Conservation (phyloP, 2,329 filamentous ascomycete species). For the Aspergillus sp. region DNA sequence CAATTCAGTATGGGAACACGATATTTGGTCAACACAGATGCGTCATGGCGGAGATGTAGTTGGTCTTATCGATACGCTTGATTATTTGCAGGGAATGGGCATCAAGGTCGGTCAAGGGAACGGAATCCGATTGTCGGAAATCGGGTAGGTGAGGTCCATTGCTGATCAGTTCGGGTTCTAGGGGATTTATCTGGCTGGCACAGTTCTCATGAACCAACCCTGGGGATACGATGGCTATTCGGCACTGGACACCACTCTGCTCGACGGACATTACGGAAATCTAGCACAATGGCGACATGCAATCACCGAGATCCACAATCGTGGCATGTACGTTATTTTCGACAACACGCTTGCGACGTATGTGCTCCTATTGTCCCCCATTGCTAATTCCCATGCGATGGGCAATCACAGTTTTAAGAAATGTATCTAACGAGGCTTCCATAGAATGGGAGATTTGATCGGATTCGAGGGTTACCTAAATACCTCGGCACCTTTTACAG, state of each 20-base stretch:
- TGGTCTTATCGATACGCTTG: constrained; percentile 59
- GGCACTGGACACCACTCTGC: constrained; percentile 61
- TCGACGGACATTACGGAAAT: constrained; percentile 63
- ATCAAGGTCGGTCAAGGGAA: constrained; percentile 50
- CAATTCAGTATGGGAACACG: constrained; percentile 61
- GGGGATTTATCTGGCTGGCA: constrained; percentile 63
- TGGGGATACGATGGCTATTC: constrained; percentile 63
- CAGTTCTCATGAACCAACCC: constrained; percentile 62
- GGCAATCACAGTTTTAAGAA: neutral
- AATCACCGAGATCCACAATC: constrained; percentile 59
- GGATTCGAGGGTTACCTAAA: constrained; percentile 46
- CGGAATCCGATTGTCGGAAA: neutral
- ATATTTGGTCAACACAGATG: constrained; percentile 60
- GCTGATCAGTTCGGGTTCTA: constrained; percentile 25
- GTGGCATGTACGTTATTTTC: constrained; percentile 64
- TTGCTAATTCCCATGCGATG: neutral
- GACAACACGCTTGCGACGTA: constrained; percentile 66
- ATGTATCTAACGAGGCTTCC: neutral
- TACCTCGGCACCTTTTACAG: constrained; percentile 55
- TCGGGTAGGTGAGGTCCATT: neutral
- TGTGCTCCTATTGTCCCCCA: constrained; percentile 23
- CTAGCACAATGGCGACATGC: constrained; percentile 58
- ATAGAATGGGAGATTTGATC: constrained; percentile 57
- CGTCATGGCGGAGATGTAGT: constrained; percentile 62
- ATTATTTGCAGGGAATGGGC: constrained; percentile 65